Conservation (phyloP, 768 basidiomycete genomes). For the Termitomyces sp. region DNA sequence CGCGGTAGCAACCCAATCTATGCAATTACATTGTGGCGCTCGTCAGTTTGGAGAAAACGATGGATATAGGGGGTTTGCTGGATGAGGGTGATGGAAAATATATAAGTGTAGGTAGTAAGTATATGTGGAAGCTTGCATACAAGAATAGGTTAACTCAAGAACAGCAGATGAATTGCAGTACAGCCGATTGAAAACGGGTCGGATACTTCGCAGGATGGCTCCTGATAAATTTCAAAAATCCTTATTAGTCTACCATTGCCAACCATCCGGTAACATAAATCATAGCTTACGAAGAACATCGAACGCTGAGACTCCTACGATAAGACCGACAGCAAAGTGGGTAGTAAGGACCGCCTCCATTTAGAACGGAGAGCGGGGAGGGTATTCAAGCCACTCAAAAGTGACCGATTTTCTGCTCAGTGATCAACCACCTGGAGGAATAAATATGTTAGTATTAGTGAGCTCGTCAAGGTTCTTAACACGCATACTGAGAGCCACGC, state of each 20-base stretch:
- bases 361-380: background rate
- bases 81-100: no score
- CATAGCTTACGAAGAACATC: background rate
- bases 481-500: constrained; percentile 5
- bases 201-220: background rate
- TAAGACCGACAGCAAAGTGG: background rate
- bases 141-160: no score
- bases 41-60: background rate
- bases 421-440: background rate
- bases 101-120: background rate
- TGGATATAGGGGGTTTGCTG: background rate
- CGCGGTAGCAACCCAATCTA: background rate
- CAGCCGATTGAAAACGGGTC: background rate
- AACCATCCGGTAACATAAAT: background rate
- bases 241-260: background rate
- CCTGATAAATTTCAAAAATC: background rate
- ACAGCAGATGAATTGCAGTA: constrained; percentile 3
- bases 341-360: background rate
- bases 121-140: no score
- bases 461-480: background rate
- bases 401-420: background rate
- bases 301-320: background rate
- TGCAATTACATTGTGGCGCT: constrained; percentile 9
- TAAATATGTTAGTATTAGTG: background rate
- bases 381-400: no score